These are phyloP conservation scores for Fusarium sublunatum DNA, from an alignment of 2,329 filamentous ascomycete genomes.

Conservation along the genomic window DNA sequence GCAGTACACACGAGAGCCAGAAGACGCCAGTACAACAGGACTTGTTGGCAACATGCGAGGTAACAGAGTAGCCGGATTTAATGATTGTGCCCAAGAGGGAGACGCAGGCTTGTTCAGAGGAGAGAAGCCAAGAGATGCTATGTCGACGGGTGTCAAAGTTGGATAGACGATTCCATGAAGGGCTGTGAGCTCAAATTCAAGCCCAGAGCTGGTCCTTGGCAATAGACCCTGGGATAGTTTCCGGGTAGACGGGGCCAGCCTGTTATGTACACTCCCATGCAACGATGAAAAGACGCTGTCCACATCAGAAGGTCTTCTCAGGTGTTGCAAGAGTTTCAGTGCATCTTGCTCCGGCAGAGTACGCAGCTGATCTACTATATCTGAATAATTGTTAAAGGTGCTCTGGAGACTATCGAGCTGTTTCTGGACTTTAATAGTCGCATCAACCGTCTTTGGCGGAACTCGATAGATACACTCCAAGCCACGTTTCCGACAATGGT, in stretches of 20 bases:
- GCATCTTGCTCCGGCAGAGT: slow-evolving; percentile 4
- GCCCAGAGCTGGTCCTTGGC: neutral
- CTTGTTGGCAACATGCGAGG: neutral
- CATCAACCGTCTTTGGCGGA: slow-evolving; percentile 12
- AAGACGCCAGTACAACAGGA: neutral
- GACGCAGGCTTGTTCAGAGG: neutral
- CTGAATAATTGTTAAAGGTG: slow-evolving; percentile 3
- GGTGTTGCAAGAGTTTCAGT: neutral
- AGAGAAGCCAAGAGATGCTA: neutral
- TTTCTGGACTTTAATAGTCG: slow-evolving; percentile 11
- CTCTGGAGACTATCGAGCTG: slow-evolving; percentile 12
- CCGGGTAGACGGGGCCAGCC: neutral
- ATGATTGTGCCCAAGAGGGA: neutral
- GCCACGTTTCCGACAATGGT: slow-evolving; percentile 10
- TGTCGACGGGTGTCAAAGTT: slow-evolving; percentile 7
- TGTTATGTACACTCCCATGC: neutral
- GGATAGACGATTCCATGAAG: slow-evolving; percentile 3
- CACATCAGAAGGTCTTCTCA: neutral
- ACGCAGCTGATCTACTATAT: slow-evolving; percentile 5
- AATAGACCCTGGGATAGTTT: slow-evolving; percentile 3
- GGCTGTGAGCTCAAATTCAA: slow-evolving; percentile 14
- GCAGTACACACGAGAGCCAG: neutral
- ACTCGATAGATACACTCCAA: slow-evolving; percentile 7
- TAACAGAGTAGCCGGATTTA: neutral
- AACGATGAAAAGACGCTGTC: neutral